Conservation (phyloP, 768 basidiomycete species). For the Rhodosporidiobolus odoratus region DNA sequence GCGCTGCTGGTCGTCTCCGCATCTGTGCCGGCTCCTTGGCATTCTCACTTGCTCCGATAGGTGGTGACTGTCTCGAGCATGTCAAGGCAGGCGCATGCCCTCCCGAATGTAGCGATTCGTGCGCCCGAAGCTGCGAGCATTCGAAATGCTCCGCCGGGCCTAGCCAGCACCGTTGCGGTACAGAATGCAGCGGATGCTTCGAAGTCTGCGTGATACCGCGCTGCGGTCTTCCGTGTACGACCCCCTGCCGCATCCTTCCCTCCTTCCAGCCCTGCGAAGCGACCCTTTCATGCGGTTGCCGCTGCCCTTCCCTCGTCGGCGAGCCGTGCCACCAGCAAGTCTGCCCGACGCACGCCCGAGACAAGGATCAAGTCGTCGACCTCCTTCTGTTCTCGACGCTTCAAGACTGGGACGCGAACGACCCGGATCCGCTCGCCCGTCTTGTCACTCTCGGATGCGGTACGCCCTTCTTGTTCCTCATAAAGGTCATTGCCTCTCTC, state of each 20-base stretch:
- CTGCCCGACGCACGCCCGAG: slow-evolving; percentile 48
- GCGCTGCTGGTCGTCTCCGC: too few relatives aligned
- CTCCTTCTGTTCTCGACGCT: slow-evolving; percentile 57
- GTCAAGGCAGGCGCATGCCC: slow-evolving; percentile 56
- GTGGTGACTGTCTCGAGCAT: slow-evolving; percentile 6
- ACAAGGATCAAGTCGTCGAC: slow-evolving; percentile 55
- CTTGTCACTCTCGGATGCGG: slow-evolving; percentile 60
- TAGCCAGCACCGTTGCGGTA: slow-evolving; percentile 45
- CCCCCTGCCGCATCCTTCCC: slow-evolving; percentile 64
- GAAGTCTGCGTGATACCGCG: slow-evolving; percentile 54
- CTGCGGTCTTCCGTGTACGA: slow-evolving; percentile 31
- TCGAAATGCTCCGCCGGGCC: slow-evolving; percentile 14
- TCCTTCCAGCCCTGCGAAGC: slow-evolving; percentile 56
- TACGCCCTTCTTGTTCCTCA: too few relatives aligned
- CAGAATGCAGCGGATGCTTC: slow-evolving; percentile 52
- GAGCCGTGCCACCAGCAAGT: slow-evolving; percentile 58
- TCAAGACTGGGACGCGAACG: slow-evolving; percentile 53
- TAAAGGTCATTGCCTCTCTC: too few relatives aligned
- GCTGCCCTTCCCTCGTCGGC: slow-evolving; percentile 67
- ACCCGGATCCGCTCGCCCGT: slow-evolving; percentile 47
- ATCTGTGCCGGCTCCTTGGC: too few relatives aligned
- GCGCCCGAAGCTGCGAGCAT: slow-evolving; percentile 50
- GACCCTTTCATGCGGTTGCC: slow-evolving; percentile 55
- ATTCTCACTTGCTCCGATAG: neutral
- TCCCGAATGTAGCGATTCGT: slow-evolving; percentile 54